Conservation (phyloP, 768 basidiomycete genomes). For the Hygrocybe coccinea region DNA sequence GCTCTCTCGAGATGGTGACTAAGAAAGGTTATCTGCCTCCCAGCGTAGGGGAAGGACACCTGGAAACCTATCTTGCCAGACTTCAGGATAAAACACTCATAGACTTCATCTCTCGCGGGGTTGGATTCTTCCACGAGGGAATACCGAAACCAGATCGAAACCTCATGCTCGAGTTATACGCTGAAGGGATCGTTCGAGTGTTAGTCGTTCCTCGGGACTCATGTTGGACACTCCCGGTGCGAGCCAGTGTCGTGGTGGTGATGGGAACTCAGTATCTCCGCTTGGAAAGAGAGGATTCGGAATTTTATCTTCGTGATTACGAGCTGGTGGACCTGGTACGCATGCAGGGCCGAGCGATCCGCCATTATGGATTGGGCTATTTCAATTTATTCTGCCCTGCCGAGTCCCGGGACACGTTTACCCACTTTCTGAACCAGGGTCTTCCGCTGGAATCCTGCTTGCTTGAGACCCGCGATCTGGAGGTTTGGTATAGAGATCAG, state of each 20-base stretch:
- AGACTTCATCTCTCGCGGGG: constrained; percentile 77
- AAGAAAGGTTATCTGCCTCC: constrained; percentile 62
- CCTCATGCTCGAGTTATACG: constrained; percentile 75
- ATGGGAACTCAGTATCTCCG: constrained; percentile 89
- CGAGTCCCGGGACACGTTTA: constrained; percentile 77
- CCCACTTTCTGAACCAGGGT: constrained; percentile 82
- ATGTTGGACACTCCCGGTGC: constrained; percentile 86
- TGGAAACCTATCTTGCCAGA: constrained; percentile 55
- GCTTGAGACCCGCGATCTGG: constrained; percentile 45
- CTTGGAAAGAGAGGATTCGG: constrained; percentile 40
- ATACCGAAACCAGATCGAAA: constrained; percentile 62
- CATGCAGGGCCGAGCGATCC: constrained; percentile 88
- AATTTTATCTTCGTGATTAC: constrained; percentile 78
- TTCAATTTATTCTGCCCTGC: constrained; percentile 89
- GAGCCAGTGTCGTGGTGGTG: constrained; percentile 75
- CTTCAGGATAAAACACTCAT: constrained; percentile 59
- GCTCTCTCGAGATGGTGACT: constrained; percentile 68
- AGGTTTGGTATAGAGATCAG: constrained; percentile 43
- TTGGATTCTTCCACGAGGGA: constrained; percentile 82
- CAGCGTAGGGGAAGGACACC: constrained; percentile 42
- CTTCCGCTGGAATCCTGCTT: constrained; percentile 84
- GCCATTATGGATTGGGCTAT: constrained; percentile 52
- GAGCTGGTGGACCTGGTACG: constrained; percentile 72
- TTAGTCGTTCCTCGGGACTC: constrained; percentile 78
- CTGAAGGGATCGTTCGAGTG: constrained; percentile 72